Evolutionary conservation across 2,329 filamentous ascomycete genomes (phyloP).

Genomic region (Whalleya microplaca): DNA sequence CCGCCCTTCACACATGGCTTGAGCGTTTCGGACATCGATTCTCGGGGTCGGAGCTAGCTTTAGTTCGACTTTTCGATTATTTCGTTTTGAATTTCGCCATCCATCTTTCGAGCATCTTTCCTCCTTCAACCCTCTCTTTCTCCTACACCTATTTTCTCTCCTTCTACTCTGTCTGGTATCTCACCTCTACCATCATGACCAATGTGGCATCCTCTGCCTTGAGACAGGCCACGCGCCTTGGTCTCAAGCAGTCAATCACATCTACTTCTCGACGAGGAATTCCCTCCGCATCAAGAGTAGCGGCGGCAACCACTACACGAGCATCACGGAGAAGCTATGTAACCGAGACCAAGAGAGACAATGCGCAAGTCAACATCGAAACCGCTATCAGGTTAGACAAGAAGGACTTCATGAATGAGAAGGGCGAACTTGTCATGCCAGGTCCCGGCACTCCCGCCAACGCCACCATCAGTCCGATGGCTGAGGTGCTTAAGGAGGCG

Average conservation of each 20-base stretch:
- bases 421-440: slow-evolving; percentile 53
- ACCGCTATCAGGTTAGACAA: slow-evolving; percentile 86
- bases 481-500: slow-evolving; percentile 87
- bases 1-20: no score
- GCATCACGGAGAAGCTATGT: slow-evolving; percentile 69
- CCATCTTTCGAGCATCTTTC: slow-evolving; percentile 10
- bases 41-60: slow-evolving; percentile 21
- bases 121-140: slow-evolving; percentile 25
- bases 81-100: slow-evolving; percentile 22
- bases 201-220: slow-evolving; percentile 69
- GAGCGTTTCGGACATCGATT: background rate
- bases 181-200: slow-evolving; percentile 53
- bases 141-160: slow-evolving; percentile 21
- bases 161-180: slow-evolving; percentile 19
- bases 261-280: slow-evolving; percentile 40
- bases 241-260: slow-evolving; percentile 46
- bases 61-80: slow-evolving; percentile 12
- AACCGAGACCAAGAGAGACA: slow-evolving; percentile 77
- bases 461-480: slow-evolving; percentile 79
- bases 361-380: slow-evolving; percentile 80
- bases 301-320: slow-evolving; percentile 33
- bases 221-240: slow-evolving; percentile 72
- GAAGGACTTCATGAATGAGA: slow-evolving; percentile 70
- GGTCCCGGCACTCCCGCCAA: slow-evolving; percentile 61
- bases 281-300: slow-evolving; percentile 39